phyloP scores from a whole-genome alignment of 2,329 filamentous ascomycete genomes.

The Fusarium brevicatenulatum region DNA sequence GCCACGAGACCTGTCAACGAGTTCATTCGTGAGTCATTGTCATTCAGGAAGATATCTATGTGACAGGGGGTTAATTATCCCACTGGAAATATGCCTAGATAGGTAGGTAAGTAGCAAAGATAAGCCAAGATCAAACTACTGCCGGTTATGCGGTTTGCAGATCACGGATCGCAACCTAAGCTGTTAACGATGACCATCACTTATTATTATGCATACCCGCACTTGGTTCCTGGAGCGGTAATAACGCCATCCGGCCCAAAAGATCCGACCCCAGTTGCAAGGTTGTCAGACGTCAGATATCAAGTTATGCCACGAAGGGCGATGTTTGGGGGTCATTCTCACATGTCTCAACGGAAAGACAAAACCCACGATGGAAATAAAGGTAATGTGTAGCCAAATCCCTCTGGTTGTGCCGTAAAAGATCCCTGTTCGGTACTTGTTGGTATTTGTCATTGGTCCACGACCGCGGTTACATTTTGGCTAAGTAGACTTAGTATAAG shows the following conservation, averaged over 20 bases:
- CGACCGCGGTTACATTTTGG: not conserved
- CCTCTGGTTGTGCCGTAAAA: not conserved
- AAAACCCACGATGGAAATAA: not conserved
- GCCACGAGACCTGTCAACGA: not conserved
- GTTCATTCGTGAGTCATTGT: not conserved
- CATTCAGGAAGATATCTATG: not conserved
- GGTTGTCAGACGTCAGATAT: not conserved
- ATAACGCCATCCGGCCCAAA: not conserved
- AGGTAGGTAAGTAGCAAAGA: not conserved
- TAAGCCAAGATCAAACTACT: not conserved
- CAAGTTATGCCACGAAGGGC: not conserved
- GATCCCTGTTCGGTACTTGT: not conserved
- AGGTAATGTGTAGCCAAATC: not conserved
- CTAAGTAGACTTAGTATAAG: not conserved
- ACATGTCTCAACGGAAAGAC: not conserved
- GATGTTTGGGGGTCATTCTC: not conserved
- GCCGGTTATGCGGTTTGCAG: not conserved
- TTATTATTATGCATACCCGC: not conserved
- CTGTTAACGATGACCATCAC: not conserved
- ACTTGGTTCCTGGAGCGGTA: not conserved
- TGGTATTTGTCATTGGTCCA: not conserved
- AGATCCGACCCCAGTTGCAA: not conserved
- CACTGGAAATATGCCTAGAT: not conserved
- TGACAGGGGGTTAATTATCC: not conserved
- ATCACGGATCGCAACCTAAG: not conserved